phyloP scores from a whole-genome alignment of 495 filamentous ascomycete genomes.

The Talaromyces proteolyticus region DNA sequence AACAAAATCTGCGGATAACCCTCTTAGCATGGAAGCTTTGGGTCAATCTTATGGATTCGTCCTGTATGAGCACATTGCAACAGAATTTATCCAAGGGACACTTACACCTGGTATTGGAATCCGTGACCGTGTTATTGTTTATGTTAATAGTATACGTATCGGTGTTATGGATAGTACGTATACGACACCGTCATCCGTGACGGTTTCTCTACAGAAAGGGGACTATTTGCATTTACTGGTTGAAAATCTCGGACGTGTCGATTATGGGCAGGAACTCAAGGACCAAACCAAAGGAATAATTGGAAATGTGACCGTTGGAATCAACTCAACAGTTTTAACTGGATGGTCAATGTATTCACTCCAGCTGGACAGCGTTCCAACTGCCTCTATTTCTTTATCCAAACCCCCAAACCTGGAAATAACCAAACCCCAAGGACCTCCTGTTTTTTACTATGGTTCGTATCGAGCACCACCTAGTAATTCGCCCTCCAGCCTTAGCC shows the following conservation, averaged over 20 bases:
- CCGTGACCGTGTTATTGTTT: slow-evolving; percentile 37
- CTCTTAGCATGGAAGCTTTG: slow-evolving; percentile 39
- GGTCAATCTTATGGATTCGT: slow-evolving; percentile 34
- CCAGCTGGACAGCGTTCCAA: slow-evolving; percentile 17
- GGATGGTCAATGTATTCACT: slow-evolving; percentile 35
- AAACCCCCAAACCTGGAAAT: too few species aligned
- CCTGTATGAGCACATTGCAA: slow-evolving; percentile 31
- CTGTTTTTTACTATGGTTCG: slow-evolving; percentile 33
- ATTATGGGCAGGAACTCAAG: slow-evolving; percentile 32
- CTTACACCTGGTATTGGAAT: slow-evolving; percentile 31
- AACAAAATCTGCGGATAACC: slow-evolving; percentile 1
- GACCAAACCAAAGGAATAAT: slow-evolving; percentile 41
- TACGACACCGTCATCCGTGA: slow-evolving; percentile 21
- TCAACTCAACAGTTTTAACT: slow-evolving; percentile 9
- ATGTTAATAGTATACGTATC: slow-evolving; percentile 28
- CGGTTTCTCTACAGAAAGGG: slow-evolving; percentile 21
- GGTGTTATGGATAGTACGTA: slow-evolving; percentile 42
- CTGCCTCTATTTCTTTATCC: slow-evolving; percentile 3
- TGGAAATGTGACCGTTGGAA: slow-evolving; percentile 35
- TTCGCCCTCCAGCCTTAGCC: slow-evolving; percentile 8
- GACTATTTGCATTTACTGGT: slow-evolving; percentile 35
- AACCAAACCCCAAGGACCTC: slow-evolving; percentile 10
- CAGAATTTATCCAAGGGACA: slow-evolving; percentile 14
- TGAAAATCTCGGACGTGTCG: slow-evolving; percentile 41
- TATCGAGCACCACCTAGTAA: slow-evolving; percentile 16